These are phyloP conservation scores for Apiospora rasikravindrae DNA, from an alignment of 2,329 filamentous ascomycete species.

Conservation along the genomic window DNA sequence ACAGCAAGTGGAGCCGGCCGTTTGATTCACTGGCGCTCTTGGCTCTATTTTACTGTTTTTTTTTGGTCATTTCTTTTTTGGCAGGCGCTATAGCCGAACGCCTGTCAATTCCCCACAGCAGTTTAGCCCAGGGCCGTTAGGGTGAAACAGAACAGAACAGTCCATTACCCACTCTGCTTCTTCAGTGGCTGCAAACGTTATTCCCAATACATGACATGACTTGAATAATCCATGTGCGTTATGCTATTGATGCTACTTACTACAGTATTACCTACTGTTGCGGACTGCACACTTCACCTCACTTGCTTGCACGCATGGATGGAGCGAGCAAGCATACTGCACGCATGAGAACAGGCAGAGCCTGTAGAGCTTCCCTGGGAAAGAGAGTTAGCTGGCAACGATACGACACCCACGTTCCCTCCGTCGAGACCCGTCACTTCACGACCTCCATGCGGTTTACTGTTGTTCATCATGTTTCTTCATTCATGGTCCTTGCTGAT, in stretches of 20 bases:
- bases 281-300: background rate
- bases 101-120: constrained; percentile 3
- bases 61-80: background rate
- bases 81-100: background rate
- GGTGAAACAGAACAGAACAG: constrained; percentile 1
- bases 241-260: too few relatives aligned
- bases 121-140: constrained; percentile 8
- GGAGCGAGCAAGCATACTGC: background rate
- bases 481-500: background rate
- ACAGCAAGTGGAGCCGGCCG: constrained; percentile 3
- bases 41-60: background rate
- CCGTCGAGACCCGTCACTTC: background rate
- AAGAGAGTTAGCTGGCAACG: background rate
- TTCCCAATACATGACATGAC: background rate
- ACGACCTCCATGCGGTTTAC: too few relatives aligned
- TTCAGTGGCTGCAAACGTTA: background rate
- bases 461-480: background rate
- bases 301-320: background rate
- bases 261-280: too few relatives aligned
- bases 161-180: background rate
- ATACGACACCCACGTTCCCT: background rate
- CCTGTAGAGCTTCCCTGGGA: background rate
- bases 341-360: background rate
- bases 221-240: too few relatives aligned
- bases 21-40: background rate